phyloP scores from a whole-genome alignment of 129 eudicot species.

The Escallonia herrerae region DNA sequence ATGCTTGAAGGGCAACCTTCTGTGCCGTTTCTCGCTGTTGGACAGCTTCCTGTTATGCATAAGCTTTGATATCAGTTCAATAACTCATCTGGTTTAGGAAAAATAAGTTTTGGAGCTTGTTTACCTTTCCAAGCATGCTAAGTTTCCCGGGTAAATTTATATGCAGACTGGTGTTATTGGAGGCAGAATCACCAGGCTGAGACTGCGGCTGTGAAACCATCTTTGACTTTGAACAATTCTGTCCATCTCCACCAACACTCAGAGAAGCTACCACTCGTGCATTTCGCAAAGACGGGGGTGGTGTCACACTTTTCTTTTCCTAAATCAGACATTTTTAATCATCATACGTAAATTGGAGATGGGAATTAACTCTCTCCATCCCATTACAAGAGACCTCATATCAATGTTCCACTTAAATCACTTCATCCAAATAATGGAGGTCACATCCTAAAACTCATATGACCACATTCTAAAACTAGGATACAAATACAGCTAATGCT shows the following conservation, averaged over 20 bases:
- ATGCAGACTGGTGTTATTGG: constrained; percentile 35
- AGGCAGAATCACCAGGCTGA: constrained; percentile 36
- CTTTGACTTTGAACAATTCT: constrained; percentile 32
- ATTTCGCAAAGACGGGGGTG: constrained; percentile 64
- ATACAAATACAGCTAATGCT: too few relatives aligned
- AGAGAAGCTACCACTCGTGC: constrained; percentile 31
- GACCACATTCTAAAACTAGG: too few relatives aligned
- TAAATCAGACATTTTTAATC: constrained; percentile 8
- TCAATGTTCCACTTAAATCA: too few relatives aligned
- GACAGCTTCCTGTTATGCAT: constrained; percentile 64
- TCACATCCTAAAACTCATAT: too few relatives aligned
- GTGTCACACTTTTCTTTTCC: constrained; percentile 82
- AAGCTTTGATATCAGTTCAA: background rate
- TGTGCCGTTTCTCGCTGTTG: constrained; percentile 88
- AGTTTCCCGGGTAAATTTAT: constrained; percentile 83
- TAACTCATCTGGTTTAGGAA: background rate
- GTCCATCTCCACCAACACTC: constrained; percentile 18
- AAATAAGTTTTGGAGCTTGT: background rate
- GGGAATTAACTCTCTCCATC: too few relatives aligned
- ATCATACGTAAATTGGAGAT: background rate
- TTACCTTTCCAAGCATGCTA: constrained; percentile 64
- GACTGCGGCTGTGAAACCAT: constrained; percentile 49
- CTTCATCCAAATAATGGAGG: too few relatives aligned
- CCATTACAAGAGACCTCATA: too few relatives aligned
- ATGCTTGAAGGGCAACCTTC: constrained; percentile 91